These are phyloP conservation scores for Talaromyces albobiverticillius DNA, from an alignment of 2,329 filamentous ascomycete species.

Conservation along the genomic window DNA sequence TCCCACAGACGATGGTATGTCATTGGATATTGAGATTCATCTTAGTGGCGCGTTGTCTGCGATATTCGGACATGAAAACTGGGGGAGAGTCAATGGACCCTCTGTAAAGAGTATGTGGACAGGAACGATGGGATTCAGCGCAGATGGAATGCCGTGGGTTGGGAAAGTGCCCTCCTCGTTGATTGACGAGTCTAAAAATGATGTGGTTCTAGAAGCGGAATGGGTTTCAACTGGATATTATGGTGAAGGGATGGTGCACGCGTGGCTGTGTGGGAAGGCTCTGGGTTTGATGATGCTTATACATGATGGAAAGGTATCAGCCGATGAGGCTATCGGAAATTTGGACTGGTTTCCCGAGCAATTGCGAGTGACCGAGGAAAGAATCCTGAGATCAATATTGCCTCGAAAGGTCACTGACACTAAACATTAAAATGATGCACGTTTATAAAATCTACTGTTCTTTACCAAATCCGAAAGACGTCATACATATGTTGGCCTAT, in stretches of 20 bases:
- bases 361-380: conserved; percentile 26
- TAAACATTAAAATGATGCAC: no score
- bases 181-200: conserved; percentile 12
- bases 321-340: conserved; percentile 11
- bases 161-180: conserved; percentile 30
- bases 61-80: conserved; percentile 25
- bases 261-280: conserved; percentile 29
- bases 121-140: conserved; percentile 50
- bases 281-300: conserved; percentile 24
- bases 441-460: no score
- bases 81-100: conserved; percentile 20
- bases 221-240: conserved; percentile 29
- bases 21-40: conserved; percentile 25
- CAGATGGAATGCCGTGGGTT: conserved; percentile 52
- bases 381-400: conserved; percentile 19
- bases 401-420: conserved; percentile 11
- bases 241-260: conserved; percentile 32
- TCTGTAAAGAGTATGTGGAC: conserved; percentile 29
- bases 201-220: conserved; percentile 17
- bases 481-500: no score
- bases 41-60: conserved; percentile 24
- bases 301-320: conserved; percentile 14
- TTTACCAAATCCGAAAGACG: no score
- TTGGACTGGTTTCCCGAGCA: conserved; percentile 29
- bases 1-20: conserved; percentile 43